These are phyloP conservation scores for Sergeia podlipaevii DNA, from an alignment of 208 protist species.

Conservation along the genomic window DNA sequence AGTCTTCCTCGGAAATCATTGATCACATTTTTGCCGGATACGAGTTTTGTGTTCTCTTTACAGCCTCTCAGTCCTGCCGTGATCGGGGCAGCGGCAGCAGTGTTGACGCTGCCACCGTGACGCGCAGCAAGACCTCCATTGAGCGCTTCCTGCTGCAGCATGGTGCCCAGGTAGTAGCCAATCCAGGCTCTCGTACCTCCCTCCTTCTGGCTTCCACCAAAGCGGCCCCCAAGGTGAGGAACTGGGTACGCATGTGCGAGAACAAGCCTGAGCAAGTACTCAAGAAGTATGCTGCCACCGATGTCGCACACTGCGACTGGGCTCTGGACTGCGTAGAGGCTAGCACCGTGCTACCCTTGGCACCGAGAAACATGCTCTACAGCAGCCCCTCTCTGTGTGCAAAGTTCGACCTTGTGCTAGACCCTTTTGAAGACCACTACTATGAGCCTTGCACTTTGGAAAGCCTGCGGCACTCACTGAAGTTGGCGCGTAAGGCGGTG, in stretches of 20 bases:
- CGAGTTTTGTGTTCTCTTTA: slow-evolving; percentile 47
- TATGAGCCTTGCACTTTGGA: slow-evolving; percentile 23
- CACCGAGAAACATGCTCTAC: slow-evolving; percentile 39
- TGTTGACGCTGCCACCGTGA: background rate
- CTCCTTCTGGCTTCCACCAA: slow-evolving; percentile 19
- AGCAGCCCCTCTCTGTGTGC: slow-evolving; percentile 11
- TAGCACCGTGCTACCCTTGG: slow-evolving; percentile 16
- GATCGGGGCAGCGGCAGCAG: background rate
- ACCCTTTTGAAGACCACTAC: slow-evolving; percentile 31
- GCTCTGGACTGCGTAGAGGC: slow-evolving; percentile 20
- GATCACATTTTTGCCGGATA: slow-evolving; percentile 23
- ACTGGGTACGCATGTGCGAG: slow-evolving; percentile 28
- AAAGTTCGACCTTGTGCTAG: slow-evolving; percentile 25
- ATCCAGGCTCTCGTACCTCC: slow-evolving; percentile 24
- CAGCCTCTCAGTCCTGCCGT: background rate
- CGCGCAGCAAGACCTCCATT: slow-evolving; percentile 12
- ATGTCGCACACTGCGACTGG: slow-evolving; percentile 30
- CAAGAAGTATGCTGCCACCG: slow-evolving; percentile 9
- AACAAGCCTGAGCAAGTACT: background rate
- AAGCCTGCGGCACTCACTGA: slow-evolving; percentile 12
- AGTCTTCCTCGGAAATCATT: slow-evolving; percentile 6
- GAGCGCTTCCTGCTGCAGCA: slow-evolving; percentile 37
- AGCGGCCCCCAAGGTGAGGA: slow-evolving; percentile 15
- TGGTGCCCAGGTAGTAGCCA: slow-evolving; percentile 36
- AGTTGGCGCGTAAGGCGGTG: background rate